phyloP scores from a whole-genome alignment of 768 basidiomycete genomes.

The Termitomyces eurrhizus region DNA sequence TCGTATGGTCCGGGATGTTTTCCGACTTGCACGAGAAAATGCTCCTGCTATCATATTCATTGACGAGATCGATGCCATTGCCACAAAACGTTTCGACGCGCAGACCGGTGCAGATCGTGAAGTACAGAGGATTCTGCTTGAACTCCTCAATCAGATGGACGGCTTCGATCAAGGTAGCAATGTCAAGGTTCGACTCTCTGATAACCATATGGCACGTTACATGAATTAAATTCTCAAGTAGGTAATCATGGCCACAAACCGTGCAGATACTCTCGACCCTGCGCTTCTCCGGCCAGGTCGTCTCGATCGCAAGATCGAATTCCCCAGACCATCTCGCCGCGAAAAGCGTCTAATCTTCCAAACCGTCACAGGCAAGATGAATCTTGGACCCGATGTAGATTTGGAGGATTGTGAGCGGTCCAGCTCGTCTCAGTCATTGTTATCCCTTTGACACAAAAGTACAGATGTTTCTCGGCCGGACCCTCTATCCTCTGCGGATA shows the following conservation, averaged over 20 bases:
- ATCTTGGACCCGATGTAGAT: constrained; percentile 95
- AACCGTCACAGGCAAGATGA: constrained; percentile 96
- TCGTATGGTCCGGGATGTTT: constrained; percentile 99
- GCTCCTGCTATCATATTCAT: constrained; percentile 99
- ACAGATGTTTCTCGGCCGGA: constrained; percentile 96
- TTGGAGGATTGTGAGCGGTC: constrained; percentile 88
- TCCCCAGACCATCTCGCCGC: constrained; percentile 89
- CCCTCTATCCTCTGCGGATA: constrained; percentile 92
- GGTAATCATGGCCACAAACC: constrained; percentile 99
- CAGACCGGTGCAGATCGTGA: constrained; percentile 99
- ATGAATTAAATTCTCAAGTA: constrained; percentile 24
- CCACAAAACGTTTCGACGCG: constrained; percentile 98
- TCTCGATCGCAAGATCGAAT: constrained; percentile 98
- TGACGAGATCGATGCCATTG: constrained; percentile 98
- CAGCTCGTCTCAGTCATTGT: background rate
- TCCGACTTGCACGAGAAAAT: constrained; percentile 96
- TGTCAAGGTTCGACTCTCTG: constrained; percentile 77
- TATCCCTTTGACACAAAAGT: constrained; percentile 10
- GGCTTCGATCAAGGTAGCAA: constrained; percentile 99
- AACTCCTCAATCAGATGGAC: constrained; percentile 98
- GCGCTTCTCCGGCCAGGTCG: constrained; percentile 96
- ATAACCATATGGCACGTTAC: background rate
- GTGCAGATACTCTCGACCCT: constrained; percentile 96
- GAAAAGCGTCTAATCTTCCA: constrained; percentile 98
- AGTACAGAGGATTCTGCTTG: constrained; percentile 96